Percentiles rank a stretch among this genome's conserved stretches.
phyloP scores from a whole-genome alignment of 805 yeast species.

The Saturnispora galanensis region DNA sequence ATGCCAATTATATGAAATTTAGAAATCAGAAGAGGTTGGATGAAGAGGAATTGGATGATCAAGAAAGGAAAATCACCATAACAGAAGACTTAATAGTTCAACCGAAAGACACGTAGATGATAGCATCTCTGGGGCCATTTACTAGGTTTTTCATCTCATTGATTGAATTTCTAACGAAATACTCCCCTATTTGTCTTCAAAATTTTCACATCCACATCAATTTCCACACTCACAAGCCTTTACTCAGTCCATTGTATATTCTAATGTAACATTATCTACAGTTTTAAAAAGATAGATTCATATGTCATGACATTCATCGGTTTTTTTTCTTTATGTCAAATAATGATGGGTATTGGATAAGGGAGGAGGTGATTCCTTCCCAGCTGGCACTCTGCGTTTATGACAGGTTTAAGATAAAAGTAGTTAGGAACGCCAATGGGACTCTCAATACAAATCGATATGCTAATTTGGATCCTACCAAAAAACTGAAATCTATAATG shows the following conservation, averaged over 20 bases:
- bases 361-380: constrained; percentile 21
- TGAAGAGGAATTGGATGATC: constrained; percentile 33
- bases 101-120: constrained; percentile 8
- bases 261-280: no score
- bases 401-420: constrained; percentile 16
- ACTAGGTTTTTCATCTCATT: no score
- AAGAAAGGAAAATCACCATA: constrained; percentile 21
- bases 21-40: constrained; percentile 28
- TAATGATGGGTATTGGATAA: constrained; percentile 7
- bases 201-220: no score
- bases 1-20: constrained; percentile 33
- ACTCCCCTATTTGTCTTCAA: no score
- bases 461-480: background rate
- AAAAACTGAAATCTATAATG: background rate
- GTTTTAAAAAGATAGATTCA: no score
- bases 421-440: constrained; percentile 4
- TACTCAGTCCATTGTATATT: no score
- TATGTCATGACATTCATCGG: no score
- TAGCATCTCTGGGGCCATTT: no score
- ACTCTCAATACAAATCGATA: constrained; percentile 13
- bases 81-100: constrained; percentile 7
- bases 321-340: background rate
- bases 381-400: constrained; percentile 15
- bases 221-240: no score
- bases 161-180: no score